These are phyloP conservation scores for Didymella pinodella DNA, from an alignment of 2,329 filamentous ascomycete species.

Conservation along the genomic window DNA sequence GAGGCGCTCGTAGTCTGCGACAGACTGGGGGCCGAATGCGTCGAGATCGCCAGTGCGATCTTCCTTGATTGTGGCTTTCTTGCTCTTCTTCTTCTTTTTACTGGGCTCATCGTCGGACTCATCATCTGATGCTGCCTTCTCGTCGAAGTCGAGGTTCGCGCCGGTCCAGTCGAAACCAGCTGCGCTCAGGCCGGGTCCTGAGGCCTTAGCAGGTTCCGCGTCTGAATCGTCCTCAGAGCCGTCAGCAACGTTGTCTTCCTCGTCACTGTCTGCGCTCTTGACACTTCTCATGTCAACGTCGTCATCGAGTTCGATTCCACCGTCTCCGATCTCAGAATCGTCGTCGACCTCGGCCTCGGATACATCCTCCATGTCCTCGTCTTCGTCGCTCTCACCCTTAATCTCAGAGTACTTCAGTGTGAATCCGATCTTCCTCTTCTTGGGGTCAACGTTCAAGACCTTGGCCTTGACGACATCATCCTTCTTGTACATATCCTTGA, in stretches of 20 bases:
- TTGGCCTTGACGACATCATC: conserved; percentile 94
- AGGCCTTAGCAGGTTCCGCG: conserved; percentile 28
- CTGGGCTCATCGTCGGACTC: conserved; percentile 60
- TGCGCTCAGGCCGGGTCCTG: conserved; percentile 67
- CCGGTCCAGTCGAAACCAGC: conserved; percentile 90
- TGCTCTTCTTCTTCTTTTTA: conserved; percentile 73
- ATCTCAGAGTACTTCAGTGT: conserved; percentile 95
- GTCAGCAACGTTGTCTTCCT: conserved; percentile 46
- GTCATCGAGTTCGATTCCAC: conserved; percentile 50
- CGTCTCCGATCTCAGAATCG: conserved; percentile 54
- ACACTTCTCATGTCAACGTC: conserved; percentile 57
- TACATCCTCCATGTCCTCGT: conserved; percentile 52
- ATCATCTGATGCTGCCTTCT: conserved; percentile 63
- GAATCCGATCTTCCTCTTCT: conserved; percentile 83
- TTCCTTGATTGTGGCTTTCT: conserved; percentile 78
- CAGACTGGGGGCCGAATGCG: conserved; percentile 83
- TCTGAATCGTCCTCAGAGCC: conserved; percentile 47
- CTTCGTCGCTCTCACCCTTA: conserved; percentile 60
- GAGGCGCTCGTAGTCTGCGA: conserved; percentile 91
- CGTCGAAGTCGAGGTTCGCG: conserved; percentile 60
- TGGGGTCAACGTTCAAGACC: conserved; percentile 77
- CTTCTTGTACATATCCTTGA: conserved; percentile 86
- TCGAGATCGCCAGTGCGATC: conserved; percentile 94
- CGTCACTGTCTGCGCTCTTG: conserved; percentile 50
- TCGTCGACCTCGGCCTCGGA: conserved; percentile 36